Percentiles rank a stretch among this genome's conserved stretches.
These are phyloP conservation scores for Byssothecium circinans DNA, from an alignment of 2,329 filamentous ascomycete genomes.

Conservation along the genomic window DNA sequence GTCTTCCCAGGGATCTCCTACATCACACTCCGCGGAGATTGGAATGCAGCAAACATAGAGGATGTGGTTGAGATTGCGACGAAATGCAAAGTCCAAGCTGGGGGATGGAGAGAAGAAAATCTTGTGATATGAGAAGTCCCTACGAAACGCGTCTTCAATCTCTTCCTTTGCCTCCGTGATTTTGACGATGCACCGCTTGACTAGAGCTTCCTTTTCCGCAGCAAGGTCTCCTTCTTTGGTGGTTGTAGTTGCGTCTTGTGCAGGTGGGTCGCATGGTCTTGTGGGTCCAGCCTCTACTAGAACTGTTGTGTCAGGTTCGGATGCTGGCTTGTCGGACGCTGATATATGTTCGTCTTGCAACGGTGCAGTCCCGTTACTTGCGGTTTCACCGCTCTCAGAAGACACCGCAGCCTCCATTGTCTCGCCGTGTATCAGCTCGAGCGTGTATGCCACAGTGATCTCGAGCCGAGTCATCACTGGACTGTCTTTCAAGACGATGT, in stretches of 20 bases:
- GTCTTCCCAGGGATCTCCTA: not conserved
- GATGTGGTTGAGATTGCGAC: slow-evolving; percentile 14
- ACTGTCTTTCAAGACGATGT: too few relatives aligned
- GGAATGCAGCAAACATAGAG: slow-evolving; percentile 14
- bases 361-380: too few relatives aligned
- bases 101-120: not conserved
- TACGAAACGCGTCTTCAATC: not conserved
- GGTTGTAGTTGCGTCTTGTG: too few relatives aligned
- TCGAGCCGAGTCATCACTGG: not conserved
- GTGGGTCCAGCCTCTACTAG: too few relatives aligned
- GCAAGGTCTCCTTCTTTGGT: too few relatives aligned
- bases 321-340: too few relatives aligned
- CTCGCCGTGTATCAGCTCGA: too few relatives aligned
- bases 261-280: too few relatives aligned
- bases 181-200: not conserved
- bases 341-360: too few relatives aligned
- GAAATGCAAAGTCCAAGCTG: slow-evolving; percentile 6
- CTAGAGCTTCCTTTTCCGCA: not conserved
- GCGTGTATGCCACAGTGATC: not conserved
- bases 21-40: not conserved
- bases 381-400: too few relatives aligned
- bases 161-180: not conserved
- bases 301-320: too few relatives aligned
- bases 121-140: not conserved
- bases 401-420: not conserved